Percentiles rank a stretch among this genome's conserved stretches.
Evolutionary conservation across 2,329 filamentous ascomycete species (phyloP).

Genomic region (Parastagonospora avenae): DNA sequence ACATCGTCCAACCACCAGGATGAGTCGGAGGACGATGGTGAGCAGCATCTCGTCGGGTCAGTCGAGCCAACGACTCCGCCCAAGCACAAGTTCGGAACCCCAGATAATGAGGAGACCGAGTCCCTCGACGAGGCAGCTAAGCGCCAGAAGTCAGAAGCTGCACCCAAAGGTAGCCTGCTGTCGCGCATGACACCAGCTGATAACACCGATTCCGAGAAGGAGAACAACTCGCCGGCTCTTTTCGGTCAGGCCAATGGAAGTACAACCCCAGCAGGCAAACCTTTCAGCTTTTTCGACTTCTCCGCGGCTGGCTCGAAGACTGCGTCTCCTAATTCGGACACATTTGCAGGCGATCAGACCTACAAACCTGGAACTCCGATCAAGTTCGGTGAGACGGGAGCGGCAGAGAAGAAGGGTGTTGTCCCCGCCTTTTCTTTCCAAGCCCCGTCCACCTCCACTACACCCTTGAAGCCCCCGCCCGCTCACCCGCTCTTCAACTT

Average conservation of each 20-base stretch:
- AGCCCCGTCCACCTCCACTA: conserved; percentile 35
- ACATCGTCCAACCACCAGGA: conserved; percentile 38
- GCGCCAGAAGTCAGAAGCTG: conserved; percentile 22
- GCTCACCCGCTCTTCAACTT: conserved; percentile 29
- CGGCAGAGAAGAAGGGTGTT: conserved; percentile 26
- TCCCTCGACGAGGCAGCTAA: conserved; percentile 26
- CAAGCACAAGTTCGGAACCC: conserved; percentile 30
- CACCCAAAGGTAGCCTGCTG: conserved; percentile 25
- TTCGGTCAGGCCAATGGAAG: conserved; percentile 31
- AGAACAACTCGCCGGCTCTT: conserved; percentile 17
- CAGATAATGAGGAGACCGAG: conserved; percentile 33
- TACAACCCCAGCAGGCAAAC: conserved; percentile 32
- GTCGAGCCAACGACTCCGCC: conserved; percentile 22
- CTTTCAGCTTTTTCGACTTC: conserved; percentile 38
- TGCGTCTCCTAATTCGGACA: conserved; percentile 32
- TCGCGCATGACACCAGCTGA: conserved; percentile 35
- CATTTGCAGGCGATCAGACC: conserved; percentile 43
- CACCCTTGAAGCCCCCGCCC: conserved; percentile 31
- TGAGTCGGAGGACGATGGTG: conserved; percentile 31
- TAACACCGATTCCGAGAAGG: conserved; percentile 30
- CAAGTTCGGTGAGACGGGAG: conserved; percentile 36
- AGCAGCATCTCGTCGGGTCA: conserved; percentile 14
- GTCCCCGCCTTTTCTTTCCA: conserved; percentile 32
- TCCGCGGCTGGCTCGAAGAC: conserved; percentile 31
- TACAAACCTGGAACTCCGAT: conserved; percentile 44